These are phyloP conservation scores for Tagetes erecta DNA, from an alignment of 129 eudicot species.

Conservation along the genomic window DNA sequence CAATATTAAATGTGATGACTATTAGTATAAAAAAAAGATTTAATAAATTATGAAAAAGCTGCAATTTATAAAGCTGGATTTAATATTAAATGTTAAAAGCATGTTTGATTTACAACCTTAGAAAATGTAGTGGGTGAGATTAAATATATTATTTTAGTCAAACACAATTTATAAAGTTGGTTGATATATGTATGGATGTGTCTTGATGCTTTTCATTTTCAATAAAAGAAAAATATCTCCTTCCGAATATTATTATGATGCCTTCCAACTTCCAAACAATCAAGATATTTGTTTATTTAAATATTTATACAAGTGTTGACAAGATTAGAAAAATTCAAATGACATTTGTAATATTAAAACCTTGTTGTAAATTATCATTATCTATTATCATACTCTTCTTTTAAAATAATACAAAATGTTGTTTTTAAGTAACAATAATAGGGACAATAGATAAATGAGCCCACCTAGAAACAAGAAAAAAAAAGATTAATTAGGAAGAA, in stretches of 20 bases:
- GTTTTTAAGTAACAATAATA: background rate
- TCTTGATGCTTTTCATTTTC: slow-evolving; percentile 23
- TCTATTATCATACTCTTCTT: background rate
- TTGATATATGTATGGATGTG: slow-evolving; percentile 30
- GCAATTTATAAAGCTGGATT: background rate
- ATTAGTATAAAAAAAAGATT: background rate
- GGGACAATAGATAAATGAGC: background rate
- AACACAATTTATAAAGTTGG: slow-evolving; percentile 28
- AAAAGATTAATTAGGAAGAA: background rate
- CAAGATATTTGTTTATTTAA: slow-evolving; percentile 20
- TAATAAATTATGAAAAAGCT: background rate
- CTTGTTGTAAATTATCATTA: background rate
- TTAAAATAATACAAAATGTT: background rate
- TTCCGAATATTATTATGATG: slow-evolving; percentile 9
- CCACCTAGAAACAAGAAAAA: background rate
- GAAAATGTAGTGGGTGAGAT: slow-evolving; percentile 41
- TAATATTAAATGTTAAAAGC: slow-evolving; percentile 3
- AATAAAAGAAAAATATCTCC: slow-evolving; percentile 20
- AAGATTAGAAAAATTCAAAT: background rate
- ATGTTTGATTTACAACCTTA: slow-evolving; percentile 24
- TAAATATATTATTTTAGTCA: slow-evolving; percentile 27
- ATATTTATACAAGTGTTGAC: background rate
- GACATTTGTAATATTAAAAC: background rate
- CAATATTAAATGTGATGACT: too few species aligned
- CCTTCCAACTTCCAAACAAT: slow-evolving; percentile 23